Evolutionary conservation across 176 grass and related monocot species (phyloP).

Genomic region (Carex cristatella): DNA sequence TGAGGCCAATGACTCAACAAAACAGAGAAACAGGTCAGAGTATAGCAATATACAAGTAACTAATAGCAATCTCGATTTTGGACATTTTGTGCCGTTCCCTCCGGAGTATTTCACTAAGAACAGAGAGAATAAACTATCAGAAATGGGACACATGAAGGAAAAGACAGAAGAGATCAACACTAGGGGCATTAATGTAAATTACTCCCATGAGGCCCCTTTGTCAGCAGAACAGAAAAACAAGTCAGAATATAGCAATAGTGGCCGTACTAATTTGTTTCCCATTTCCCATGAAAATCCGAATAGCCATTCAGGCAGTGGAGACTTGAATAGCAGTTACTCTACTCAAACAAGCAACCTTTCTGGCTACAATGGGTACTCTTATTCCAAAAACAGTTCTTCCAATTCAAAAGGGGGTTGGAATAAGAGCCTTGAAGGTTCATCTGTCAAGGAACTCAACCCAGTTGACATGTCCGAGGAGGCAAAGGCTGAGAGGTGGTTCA

Average conservation of each 20-base stretch:
- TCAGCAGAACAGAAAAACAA: conserved; percentile 29
- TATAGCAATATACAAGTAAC: conserved; percentile 52
- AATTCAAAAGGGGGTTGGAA: conserved; percentile 33
- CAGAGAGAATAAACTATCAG: conserved; percentile 8
- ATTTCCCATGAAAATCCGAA: conserved; percentile 6
- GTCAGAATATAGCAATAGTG: conserved; percentile 24
- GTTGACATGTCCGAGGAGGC: conserved; percentile 99
- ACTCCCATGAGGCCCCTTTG: not conserved
- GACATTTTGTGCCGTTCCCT: conserved; percentile 82
- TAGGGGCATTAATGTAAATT: not conserved
- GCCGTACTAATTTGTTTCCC: not conserved
- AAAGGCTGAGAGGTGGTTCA: conserved; percentile 95
- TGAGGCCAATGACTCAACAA: conserved; percentile 12
- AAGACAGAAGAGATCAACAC: conserved; percentile 21
- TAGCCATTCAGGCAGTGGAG: conserved; percentile 7
- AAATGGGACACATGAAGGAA: conserved; percentile 11
- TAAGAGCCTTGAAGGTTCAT: conserved; percentile 82
- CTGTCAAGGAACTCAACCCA: conserved; percentile 70
- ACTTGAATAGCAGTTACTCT: not conserved
- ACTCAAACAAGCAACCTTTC: not conserved
- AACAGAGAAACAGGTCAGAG: conserved; percentile 23
- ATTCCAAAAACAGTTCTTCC: conserved; percentile 24
- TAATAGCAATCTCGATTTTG: conserved; percentile 46
- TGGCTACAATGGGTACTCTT: conserved; percentile 2
- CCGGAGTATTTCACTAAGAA: conserved; percentile 83